A percentile compares a stretch with the other conserved stretches of the same genome.
phyloP scores from a whole-genome alignment of 2,329 filamentous ascomycete genomes.

The Apiospora hydei region DNA sequence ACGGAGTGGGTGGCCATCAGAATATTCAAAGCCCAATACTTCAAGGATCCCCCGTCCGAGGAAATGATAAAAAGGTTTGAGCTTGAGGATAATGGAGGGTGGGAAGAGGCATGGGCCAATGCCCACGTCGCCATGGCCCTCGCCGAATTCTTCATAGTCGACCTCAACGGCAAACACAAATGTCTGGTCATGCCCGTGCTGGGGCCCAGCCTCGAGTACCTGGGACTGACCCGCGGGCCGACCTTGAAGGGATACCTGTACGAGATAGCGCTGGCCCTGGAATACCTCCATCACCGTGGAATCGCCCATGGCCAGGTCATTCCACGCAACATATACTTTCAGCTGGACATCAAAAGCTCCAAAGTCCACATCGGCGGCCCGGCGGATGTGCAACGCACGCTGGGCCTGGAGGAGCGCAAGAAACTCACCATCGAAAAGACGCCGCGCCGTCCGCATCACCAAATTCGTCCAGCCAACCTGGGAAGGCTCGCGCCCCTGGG shows the following conservation, averaged over 20 bases:
- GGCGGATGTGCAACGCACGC: background rate
- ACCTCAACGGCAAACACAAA: background rate
- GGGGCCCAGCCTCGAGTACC: background rate
- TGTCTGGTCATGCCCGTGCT: conserved; percentile 2
- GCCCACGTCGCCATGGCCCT: background rate
- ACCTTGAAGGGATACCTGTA: background rate
- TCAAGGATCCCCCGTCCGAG: no score
- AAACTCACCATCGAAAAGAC: background rate
- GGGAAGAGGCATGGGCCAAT: background rate
- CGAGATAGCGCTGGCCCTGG: background rate
- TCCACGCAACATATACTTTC: background rate
- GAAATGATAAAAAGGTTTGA: background rate
- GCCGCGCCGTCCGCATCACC: background rate
- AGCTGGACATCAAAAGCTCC: background rate
- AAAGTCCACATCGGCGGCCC: no score
- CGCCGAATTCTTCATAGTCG: background rate
- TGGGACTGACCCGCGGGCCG: background rate
- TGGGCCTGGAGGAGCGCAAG: background rate
- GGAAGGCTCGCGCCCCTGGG: background rate
- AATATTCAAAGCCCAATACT: background rate
- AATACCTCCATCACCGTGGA: background rate
- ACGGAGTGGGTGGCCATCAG: background rate
- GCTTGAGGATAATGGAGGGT: background rate
- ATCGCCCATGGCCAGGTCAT: background rate
- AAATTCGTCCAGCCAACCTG: background rate